Conservation (phyloP, 2,329 filamentous ascomycete genomes). For the Fusarium sp. region DNA sequence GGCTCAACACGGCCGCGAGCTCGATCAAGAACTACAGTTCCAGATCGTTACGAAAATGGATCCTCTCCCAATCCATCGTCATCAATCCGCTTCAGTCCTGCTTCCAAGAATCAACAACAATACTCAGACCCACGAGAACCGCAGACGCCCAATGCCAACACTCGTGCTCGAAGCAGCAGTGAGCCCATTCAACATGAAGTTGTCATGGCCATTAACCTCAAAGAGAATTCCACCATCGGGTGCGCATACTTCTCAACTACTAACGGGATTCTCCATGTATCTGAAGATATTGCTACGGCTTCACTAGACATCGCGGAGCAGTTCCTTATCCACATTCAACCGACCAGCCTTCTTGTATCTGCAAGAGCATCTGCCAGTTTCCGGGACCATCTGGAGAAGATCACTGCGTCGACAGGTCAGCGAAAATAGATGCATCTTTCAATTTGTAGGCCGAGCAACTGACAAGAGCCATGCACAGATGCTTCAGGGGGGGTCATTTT, state of each 20-base stretch:
- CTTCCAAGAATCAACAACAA: neutral
- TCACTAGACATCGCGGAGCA: slow-evolving; percentile 77
- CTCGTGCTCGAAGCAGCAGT: slow-evolving; percentile 17
- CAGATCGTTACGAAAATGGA: neutral
- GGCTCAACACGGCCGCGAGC: neutral
- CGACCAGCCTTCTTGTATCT: slow-evolving; percentile 67
- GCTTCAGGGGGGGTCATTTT: slow-evolving; percentile 54
- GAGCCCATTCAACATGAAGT: slow-evolving; percentile 61
- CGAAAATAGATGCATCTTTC: neutral
- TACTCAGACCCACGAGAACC: neutral
- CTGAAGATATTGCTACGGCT: slow-evolving; percentile 79
- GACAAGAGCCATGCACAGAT: slow-evolving; percentile 1
- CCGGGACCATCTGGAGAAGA: slow-evolving; percentile 46
- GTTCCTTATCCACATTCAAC: slow-evolving; percentile 65
- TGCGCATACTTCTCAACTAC: slow-evolving; percentile 84
- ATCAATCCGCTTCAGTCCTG: neutral
- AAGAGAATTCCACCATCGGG: slow-evolving; percentile 76
- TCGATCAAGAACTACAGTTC: neutral
- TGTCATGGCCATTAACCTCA: slow-evolving; percentile 84
- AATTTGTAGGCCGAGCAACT: neutral
- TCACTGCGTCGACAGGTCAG: slow-evolving; percentile 21
- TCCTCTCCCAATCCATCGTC: neutral
- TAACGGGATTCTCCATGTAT: slow-evolving; percentile 77
- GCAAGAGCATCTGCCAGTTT: slow-evolving; percentile 59
- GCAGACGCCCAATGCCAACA: neutral